phyloP scores from a whole-genome alignment of 139 green algal species.

The Pleodorina starrii region DNA sequence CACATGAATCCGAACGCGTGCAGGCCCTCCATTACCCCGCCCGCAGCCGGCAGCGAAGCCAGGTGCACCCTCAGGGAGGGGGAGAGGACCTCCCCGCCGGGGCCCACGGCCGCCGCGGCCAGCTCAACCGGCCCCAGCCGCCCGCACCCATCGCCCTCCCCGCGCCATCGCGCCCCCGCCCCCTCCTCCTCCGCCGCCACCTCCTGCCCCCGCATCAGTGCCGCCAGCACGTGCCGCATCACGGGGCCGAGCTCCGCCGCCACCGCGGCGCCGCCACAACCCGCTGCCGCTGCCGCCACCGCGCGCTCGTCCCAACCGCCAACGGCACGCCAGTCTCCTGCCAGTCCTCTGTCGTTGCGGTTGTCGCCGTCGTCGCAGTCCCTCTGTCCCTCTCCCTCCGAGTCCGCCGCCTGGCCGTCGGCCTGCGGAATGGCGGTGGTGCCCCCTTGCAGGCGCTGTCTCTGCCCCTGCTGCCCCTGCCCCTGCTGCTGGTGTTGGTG shows the following conservation, averaged over 20 bases:
- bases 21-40: slow-evolving; percentile 39
- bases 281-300: not conserved
- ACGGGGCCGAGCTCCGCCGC: not conserved
- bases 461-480: not conserved
- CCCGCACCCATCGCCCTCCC: no score
- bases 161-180: not conserved
- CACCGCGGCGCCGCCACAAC: slow-evolving; percentile 9
- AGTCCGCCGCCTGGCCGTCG: not conserved
- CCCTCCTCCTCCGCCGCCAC: not conserved
- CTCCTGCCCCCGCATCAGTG: not conserved
- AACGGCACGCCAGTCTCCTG: not conserved
- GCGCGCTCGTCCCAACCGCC: not conserved
- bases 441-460: not conserved
- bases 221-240: not conserved
- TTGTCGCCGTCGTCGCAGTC: not conserved
- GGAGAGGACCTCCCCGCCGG: no score
- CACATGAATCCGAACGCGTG: slow-evolving; percentile 12
- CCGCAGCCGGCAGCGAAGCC: slow-evolving; percentile 3
- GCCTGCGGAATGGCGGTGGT: not conserved
- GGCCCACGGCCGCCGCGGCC: not conserved
- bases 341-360: not conserved
- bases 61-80: slow-evolving; percentile 13
- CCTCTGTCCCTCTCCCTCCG: not conserved
- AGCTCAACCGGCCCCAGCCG: not conserved
- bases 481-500: not conserved